Evolutionary conservation across 1,284 basidiomycete genomes (phyloP).

Genomic region (Naganishia albida): DNA sequence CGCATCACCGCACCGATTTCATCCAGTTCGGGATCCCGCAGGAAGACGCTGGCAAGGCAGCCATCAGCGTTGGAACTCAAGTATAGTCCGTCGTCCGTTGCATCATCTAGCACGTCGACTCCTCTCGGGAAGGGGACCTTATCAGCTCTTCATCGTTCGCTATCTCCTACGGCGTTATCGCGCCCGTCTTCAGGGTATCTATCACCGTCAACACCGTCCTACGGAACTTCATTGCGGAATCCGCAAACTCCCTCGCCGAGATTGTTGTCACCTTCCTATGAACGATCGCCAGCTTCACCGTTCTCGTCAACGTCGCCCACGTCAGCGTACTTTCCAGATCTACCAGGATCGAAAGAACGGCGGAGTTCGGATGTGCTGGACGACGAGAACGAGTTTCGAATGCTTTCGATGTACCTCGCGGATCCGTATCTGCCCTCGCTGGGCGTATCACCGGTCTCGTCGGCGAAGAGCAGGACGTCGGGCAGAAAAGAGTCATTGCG

Average conservation of each 20-base stretch:
- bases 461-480: not conserved
- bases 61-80: conserved; percentile 22
- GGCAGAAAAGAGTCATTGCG: too few relatives aligned
- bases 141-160: not conserved
- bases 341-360: not conserved
- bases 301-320: not conserved
- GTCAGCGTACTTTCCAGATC: not conserved
- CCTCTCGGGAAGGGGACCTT: not conserved
- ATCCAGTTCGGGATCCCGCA: not conserved
- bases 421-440: conserved; percentile 16
- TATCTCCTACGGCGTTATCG: not conserved
- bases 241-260: not conserved
- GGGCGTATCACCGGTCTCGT: not conserved
- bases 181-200: not conserved
- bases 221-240: not conserved
- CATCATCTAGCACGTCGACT: not conserved
- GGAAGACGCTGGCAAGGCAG: not conserved
- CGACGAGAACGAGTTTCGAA: conserved; percentile 8
- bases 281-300: not conserved
- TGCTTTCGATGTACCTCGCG: conserved; percentile 6
- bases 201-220: not conserved
- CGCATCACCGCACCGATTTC: not conserved
- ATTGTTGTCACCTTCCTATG: not conserved
- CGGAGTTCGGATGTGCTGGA: not conserved
- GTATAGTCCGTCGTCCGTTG: not conserved